These are phyloP conservation scores for Blastobotrys serpentis DNA, from an alignment of 1,139 yeast species.

Conservation along the genomic window DNA sequence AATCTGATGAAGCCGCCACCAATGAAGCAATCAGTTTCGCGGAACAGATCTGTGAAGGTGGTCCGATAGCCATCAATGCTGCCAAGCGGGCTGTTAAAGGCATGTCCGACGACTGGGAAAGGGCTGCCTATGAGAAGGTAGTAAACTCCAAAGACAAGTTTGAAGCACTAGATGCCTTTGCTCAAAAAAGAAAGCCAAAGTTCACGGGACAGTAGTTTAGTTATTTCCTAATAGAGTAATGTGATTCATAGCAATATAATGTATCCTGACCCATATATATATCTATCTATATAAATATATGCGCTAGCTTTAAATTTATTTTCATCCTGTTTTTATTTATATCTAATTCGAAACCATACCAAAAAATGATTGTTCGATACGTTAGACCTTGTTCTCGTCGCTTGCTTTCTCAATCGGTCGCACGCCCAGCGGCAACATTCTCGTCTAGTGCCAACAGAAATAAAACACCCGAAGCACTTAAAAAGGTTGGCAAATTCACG, in stretches of 20 bases:
- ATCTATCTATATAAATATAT: too few relatives aligned
- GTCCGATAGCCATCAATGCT: constrained; percentile 35
- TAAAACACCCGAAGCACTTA: constrained; percentile 15
- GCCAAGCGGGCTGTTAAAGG: constrained; percentile 36
- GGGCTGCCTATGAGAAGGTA: constrained; percentile 31
- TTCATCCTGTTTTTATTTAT: background rate
- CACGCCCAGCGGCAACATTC: constrained; percentile 1
- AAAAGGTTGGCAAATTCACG: constrained; percentile 21
- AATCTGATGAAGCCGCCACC: constrained; percentile 20
- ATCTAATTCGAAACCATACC: background rate
- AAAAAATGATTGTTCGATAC: constrained; percentile 3
- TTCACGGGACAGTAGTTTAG: constrained; percentile 33
- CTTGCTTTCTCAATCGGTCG: background rate
- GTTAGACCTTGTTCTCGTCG: background rate
- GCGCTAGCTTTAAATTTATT: too few relatives aligned
- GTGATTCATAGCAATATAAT: constrained; percentile 4
- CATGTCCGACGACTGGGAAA: constrained; percentile 30
- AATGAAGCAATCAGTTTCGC: constrained; percentile 31
- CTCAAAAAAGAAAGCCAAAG: constrained; percentile 34
- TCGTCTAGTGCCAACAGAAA: constrained; percentile 2
- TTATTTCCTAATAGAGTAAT: background rate
- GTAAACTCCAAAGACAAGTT: constrained; percentile 36
- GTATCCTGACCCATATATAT: too few relatives aligned
- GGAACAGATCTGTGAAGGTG: constrained; percentile 33
- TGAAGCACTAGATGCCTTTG: constrained; percentile 37